phyloP scores from a whole-genome alignment of 371 early-diverging fungal genomes.

The Syncephalis fuscata region DNA sequence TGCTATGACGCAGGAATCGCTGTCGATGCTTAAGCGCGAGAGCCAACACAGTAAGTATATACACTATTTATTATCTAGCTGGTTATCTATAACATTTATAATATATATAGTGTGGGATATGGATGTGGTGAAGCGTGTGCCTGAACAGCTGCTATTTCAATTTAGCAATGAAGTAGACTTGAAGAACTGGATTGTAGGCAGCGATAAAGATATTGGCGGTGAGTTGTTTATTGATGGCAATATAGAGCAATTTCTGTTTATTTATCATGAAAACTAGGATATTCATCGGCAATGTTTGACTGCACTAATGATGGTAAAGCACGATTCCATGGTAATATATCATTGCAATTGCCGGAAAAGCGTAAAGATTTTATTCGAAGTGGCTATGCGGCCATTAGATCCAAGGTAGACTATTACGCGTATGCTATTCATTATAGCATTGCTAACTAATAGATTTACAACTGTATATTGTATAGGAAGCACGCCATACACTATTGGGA shows the following conservation, averaged over 20 bases:
- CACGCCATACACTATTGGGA: conserved; percentile 43
- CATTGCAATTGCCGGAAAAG: conserved; percentile 47
- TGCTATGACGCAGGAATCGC: no score
- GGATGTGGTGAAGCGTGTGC: no score
- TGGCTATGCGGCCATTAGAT: conserved; percentile 82
- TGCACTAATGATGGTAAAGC: conserved; percentile 16
- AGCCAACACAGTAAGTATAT: no score
- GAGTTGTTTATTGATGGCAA: conserved; percentile 4
- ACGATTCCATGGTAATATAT: conserved; percentile 63
- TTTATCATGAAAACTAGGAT: no score
- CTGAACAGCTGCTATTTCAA: conserved; percentile 2
- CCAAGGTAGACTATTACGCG: conserved; percentile 30
- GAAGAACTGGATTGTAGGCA: conserved; percentile 63
- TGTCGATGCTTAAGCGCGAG: no score
- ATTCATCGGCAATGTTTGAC: neutral
- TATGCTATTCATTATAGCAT: neutral
- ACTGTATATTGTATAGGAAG: conserved; percentile 15
- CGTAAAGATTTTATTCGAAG: conserved; percentile 53
- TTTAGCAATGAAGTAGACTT: conserved; percentile 36
- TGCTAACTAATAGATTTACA: neutral
- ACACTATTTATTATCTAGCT: no score
- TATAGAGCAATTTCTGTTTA: no score
- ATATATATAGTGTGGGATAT: no score
- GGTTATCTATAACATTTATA: no score
- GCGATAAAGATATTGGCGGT: conserved; percentile 84